Evolutionary conservation across 1,139 yeast genomes (phyloP), one percentile per base, ranked within the genome.

Genomic region (Blastobotrys ciferrii): DNA sequence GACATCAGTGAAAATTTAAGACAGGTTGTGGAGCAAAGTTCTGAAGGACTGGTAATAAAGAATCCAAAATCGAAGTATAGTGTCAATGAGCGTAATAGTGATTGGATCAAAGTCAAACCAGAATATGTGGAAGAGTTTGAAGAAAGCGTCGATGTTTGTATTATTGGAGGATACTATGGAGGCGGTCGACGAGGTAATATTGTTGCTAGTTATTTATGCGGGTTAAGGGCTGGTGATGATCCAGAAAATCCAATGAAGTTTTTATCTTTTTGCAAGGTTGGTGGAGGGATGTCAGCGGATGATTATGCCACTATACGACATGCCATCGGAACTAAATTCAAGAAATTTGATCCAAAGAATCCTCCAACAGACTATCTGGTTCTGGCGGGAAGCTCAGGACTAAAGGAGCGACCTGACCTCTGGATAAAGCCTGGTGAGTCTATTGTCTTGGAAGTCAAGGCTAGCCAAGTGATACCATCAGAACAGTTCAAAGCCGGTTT

Each of bases 51-150:
- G 5, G 78, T 92, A 50, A 69, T 92, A 32, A 92, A 92, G 61
- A 77, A 82, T 53, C 77, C 82, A 0, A 68, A 70, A 4, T 76
- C 86, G 13, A 69, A 66, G 17, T 92, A 92, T 64, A 64, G 68
- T 4, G 74, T 86, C 12, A 89, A 81, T 17, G 75, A 74, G 43
- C 70, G 91, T 47, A 74, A 75, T 42, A 75, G 75, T 25, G 69
- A 74, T 17, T 91, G 98, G 96, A 71, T 87, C 23, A 92, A 92
- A 61, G 78, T 91, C 1, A 92, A 92, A 64, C 98, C 98, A 0
- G 96, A 91, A 57, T 91, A 89, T 63, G 71, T 89, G 51, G 85
- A 82, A 51, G 88, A 85, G 47, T 86, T 86, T 65, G 96, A 96
- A 6, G 96, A 88, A 54, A 86, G 86, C 58, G 70, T 91, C 55